phyloP scores from a whole-genome alignment of 495 filamentous ascomycete genomes.

The Cryomyces minteri region DNA sequence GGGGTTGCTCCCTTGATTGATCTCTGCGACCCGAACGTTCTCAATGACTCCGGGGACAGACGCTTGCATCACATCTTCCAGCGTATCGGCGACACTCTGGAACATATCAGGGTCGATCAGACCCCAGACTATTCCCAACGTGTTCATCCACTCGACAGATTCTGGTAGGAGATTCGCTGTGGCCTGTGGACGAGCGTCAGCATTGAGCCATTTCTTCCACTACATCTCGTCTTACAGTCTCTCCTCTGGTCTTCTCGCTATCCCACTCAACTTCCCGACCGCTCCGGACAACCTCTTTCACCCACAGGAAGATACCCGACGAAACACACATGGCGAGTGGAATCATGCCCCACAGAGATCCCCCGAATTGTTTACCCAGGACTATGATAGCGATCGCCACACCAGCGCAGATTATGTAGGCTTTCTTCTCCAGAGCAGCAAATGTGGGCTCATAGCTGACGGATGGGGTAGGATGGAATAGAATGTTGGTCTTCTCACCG shows the following conservation, averaged over 20 bases:
- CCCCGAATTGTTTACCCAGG: slow-evolving; percentile 62
- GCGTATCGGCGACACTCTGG: slow-evolving; percentile 45
- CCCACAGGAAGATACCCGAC: slow-evolving; percentile 70
- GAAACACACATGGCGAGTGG: slow-evolving; percentile 48
- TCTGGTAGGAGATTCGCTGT: slow-evolving; percentile 79
- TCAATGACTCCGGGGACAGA: slow-evolving; percentile 78
- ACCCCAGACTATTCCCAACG: slow-evolving; percentile 65
- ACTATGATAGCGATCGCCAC: slow-evolving; percentile 57
- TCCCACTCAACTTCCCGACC: slow-evolving; percentile 78
- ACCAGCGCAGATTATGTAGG: slow-evolving; percentile 43
- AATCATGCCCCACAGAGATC: slow-evolving; percentile 54
- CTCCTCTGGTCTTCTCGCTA: slow-evolving; percentile 65
- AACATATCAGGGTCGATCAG: slow-evolving; percentile 92
- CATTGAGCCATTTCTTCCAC: not conserved
- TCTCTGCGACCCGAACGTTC: slow-evolving; percentile 90
- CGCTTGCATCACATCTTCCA: slow-evolving; percentile 93
- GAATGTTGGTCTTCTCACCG: slow-evolving; percentile 87
- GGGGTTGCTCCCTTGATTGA: slow-evolving; percentile 82
- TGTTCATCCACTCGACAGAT: slow-evolving; percentile 92
- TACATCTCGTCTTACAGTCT: slow-evolving; percentile 38
- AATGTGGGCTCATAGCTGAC: slow-evolving; percentile 78
- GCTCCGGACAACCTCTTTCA: slow-evolving; percentile 64
- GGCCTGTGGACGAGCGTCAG: slow-evolving; percentile 24
- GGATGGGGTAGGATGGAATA: slow-evolving; percentile 86
- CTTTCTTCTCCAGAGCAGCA: slow-evolving; percentile 50